Evolutionary conservation across 192 early-diverging fungal genomes (phyloP).

Genomic region (Radiomyces spectabilis): DNA sequence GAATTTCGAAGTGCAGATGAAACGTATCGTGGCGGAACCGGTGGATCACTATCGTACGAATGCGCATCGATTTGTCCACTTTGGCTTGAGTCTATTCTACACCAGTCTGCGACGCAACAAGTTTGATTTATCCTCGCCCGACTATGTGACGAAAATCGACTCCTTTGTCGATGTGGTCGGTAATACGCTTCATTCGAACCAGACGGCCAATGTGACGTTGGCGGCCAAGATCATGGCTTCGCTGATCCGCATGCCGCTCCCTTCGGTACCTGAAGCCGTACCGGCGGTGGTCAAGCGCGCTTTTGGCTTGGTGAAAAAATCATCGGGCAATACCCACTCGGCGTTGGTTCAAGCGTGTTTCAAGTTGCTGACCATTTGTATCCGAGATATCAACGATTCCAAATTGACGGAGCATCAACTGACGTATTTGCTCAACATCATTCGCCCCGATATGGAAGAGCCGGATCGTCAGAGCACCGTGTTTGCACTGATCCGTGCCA

Average conservation of each 20-base stretch:
- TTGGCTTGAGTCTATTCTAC: slow-evolving; percentile 84
- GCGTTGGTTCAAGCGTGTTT: slow-evolving; percentile 74
- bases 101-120: slow-evolving; percentile 54
- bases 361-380: slow-evolving; percentile 71
- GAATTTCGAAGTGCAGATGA: slow-evolving; percentile 68
- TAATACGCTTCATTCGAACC: slow-evolving; percentile 78
- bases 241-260: slow-evolving; percentile 66
- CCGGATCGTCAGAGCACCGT: slow-evolving; percentile 75
- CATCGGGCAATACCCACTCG: slow-evolving; percentile 51
- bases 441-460: slow-evolving; percentile 86
- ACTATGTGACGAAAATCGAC: slow-evolving; percentile 66
- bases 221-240: slow-evolving; percentile 67
- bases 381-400: slow-evolving; percentile 69
- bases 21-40: slow-evolving; percentile 49
- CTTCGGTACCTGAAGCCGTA: slow-evolving; percentile 55
- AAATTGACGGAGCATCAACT: slow-evolving; percentile 69
- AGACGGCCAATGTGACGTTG: slow-evolving; percentile 56
- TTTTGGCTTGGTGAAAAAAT: slow-evolving; percentile 63
- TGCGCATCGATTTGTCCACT: slow-evolving; percentile 86
- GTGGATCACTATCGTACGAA: slow-evolving; percentile 81
- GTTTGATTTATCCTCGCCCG: slow-evolving; percentile 43
- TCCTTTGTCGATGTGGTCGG: slow-evolving; percentile 77
- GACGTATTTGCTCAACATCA: slow-evolving; percentile 67
- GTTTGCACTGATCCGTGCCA: slow-evolving; percentile 81
- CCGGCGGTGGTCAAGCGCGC: slow-evolving; percentile 68